phyloP scores from a whole-genome alignment of 768 basidiomycete species.

The Pleurotus sapidus region DNA sequence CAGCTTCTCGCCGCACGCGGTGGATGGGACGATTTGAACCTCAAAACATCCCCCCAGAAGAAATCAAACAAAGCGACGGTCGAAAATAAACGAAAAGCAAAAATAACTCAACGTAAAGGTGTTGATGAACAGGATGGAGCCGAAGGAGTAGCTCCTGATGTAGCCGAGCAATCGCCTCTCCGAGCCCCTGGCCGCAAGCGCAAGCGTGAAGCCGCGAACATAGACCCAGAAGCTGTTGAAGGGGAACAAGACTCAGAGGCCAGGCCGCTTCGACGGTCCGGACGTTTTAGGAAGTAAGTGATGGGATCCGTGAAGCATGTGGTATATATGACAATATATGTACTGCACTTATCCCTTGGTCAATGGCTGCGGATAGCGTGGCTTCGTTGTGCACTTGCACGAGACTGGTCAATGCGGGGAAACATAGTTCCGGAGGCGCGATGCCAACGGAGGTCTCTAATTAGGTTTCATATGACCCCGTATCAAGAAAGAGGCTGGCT shows the following conservation, averaged over 20 bases:
- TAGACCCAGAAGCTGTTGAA: too few species aligned
- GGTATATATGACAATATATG: too few species aligned
- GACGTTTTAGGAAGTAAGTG: background rate
- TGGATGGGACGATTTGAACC: slow-evolving; percentile 66
- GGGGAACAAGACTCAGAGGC: background rate
- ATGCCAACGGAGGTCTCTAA: too few species aligned
- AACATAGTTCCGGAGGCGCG: too few species aligned
- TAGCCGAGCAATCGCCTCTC: background rate
- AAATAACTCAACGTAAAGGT: background rate
- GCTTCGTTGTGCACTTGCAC: too few species aligned
- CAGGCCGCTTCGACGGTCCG: background rate
- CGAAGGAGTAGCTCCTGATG: background rate
- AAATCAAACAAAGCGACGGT: slow-evolving; percentile 1
- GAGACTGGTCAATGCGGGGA: too few species aligned
- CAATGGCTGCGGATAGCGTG: too few species aligned
- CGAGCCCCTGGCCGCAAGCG: slow-evolving; percentile 16
- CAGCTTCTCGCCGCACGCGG: slow-evolving; percentile 61
- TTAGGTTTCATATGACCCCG: too few species aligned
- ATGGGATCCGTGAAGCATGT: too few species aligned
- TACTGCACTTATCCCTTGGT: too few species aligned
- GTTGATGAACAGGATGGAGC: background rate
- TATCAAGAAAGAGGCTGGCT: too few species aligned
- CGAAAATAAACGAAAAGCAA: background rate
- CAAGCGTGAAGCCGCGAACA: slow-evolving; percentile 29
- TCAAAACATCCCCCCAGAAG: slow-evolving; percentile 24